Evolutionary conservation across 371 early-diverging fungal genomes (phyloP), one percentile per base, ranked within the genome.

Genomic region (Gilbertella persicaria): DNA sequence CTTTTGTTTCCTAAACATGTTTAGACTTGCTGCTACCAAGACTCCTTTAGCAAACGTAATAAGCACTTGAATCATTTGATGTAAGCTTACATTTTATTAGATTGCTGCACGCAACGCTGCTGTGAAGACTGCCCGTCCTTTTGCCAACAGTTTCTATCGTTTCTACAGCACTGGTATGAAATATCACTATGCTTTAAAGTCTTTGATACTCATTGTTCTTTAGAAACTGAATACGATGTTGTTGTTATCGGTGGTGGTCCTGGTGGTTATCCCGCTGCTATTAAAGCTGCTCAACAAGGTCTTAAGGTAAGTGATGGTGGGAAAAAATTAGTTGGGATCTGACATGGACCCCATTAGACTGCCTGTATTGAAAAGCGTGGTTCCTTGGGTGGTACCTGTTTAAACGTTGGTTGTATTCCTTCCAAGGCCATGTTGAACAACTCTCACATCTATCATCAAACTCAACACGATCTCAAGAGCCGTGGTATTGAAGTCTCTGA

Each of bases 391-490:
- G 98, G 98, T 52, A 98, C 98, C 37, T 98, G 98, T 79, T 79
- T 98, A 64, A 98, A 98, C 72, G 96, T 97, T 40, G 98, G 98
- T 38, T 98, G 98, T 82, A 98, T 98, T 75, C 98, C 98, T 35
- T 97, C 97, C 58, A 98, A 98, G 81, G 91, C 98, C 52, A 88
- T 98, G 70, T 86, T 98, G 69, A 85, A 98, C 89, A 96, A 97
- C 87, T 93, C 97, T 37, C 97, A 98, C 85, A 81, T 96, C 50
- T 95, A 88, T 78, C 97, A 98, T 73, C 82, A 88, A 71, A 91
- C 97, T 49, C 74, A 90, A 66, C 96, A 98, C 71, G 93, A 91
- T 29, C 88, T 96, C 60, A 86, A 85, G 69, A 81, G 84, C 64
- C 92, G 97, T 64, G 98, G 98, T 62, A 98, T 98, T 61, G 93